phyloP scores from a whole-genome alignment of 2,329 filamentous ascomycete genomes.

The Xylaria sp. region DNA sequence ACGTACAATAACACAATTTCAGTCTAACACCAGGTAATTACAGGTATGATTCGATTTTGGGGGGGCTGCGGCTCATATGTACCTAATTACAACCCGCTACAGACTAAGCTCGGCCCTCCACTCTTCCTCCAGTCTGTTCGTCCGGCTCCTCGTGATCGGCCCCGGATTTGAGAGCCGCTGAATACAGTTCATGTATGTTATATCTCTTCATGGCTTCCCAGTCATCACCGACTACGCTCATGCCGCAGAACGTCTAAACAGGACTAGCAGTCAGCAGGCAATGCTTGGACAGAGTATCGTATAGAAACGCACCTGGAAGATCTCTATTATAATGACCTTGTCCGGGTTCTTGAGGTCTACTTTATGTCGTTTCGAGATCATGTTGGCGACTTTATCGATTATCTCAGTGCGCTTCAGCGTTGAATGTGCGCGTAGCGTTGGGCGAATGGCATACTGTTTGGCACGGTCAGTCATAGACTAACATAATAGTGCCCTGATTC shows the following conservation, averaged over 20 bases:
- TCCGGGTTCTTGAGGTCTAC: constrained; percentile 81
- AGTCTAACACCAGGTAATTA: constrained; percentile 4
- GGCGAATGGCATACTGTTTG: constrained; percentile 80
- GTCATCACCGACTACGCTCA: constrained; percentile 77
- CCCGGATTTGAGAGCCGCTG: constrained; percentile 41
- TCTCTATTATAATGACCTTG: constrained; percentile 78
- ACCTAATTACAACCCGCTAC: too few species aligned
- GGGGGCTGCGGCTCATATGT: too few species aligned
- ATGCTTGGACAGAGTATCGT: background rate
- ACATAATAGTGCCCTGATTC: background rate
- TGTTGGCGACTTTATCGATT: constrained; percentile 72
- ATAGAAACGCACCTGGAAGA: constrained; percentile 70
- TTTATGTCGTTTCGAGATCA: constrained; percentile 71
- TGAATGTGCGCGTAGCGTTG: constrained; percentile 76
- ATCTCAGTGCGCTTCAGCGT: constrained; percentile 69
- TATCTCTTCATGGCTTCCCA: constrained; percentile 78
- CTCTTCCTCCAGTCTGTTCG: background rate
- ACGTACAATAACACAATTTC: too few species aligned
- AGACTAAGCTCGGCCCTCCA: constrained; percentile 18
- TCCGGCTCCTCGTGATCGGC: constrained; percentile 22
- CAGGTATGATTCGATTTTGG: too few species aligned
- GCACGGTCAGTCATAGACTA: constrained; percentile 11
- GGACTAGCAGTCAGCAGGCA: constrained; percentile 3
- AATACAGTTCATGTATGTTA: constrained; percentile 78
- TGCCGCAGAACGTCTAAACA: constrained; percentile 72